These are phyloP conservation scores for Geotrichum macrosporum DNA, from an alignment of 1,139 yeast genomes.

Conservation along the genomic window DNA sequence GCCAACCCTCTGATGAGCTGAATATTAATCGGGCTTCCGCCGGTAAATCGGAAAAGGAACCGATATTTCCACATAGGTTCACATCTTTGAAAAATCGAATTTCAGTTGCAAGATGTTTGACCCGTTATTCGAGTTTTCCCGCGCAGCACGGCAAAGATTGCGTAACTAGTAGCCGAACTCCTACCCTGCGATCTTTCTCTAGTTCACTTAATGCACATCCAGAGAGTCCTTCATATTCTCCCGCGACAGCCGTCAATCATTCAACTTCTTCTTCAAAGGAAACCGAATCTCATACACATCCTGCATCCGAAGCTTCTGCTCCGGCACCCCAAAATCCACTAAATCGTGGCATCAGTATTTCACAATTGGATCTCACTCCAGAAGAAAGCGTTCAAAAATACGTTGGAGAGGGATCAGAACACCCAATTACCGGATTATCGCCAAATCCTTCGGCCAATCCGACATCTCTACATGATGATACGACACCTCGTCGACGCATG, in stretches of 20 bases:
- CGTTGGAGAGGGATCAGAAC: too few species aligned
- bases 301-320: background rate
- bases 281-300: background rate
- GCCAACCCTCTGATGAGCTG: too few species aligned
- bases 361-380: background rate
- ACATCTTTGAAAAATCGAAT: too few species aligned
- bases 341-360: background rate
- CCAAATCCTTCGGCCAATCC: too few species aligned
- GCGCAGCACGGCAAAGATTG: background rate
- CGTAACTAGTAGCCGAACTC: background rate
- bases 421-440: too few species aligned
- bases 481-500: constrained; percentile 3
- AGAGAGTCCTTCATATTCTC: constrained; percentile 1
- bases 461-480: background rate
- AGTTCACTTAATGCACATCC: background rate
- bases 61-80: too few species aligned
- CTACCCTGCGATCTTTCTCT: background rate
- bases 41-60: too few species aligned
- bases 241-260: constrained; percentile 5
- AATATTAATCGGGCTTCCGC: too few species aligned
- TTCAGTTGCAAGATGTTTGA: too few species aligned
- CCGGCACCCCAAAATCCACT: background rate
- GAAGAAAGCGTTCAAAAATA: too few species aligned
- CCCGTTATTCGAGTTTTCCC: background rate
- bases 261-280: background rate